Evolutionary conservation across 1,284 basidiomycete species (phyloP).

Genomic region (Leccinum solheimii): DNA sequence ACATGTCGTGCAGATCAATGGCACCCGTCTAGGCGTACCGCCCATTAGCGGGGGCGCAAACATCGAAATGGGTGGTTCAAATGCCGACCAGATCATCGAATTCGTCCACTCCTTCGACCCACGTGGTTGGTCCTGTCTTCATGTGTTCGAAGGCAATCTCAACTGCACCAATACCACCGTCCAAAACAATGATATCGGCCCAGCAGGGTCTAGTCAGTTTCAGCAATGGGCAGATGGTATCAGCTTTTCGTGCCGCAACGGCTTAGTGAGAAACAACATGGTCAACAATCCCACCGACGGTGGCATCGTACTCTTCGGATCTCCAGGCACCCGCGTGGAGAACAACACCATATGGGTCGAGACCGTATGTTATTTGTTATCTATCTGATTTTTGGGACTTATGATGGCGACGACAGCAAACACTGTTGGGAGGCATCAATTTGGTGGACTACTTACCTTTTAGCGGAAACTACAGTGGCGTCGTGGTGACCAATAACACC

Average conservation of each 20-base stretch:
- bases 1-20: slow-evolving; percentile 54
- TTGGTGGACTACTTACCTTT: slow-evolving; percentile 79
- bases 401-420: slow-evolving; percentile 45
- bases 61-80: slow-evolving; percentile 77
- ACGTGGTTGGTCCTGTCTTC: slow-evolving; percentile 74
- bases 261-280: slow-evolving; percentile 69
- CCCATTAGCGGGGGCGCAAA: slow-evolving; percentile 66
- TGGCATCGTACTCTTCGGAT: slow-evolving; percentile 82
- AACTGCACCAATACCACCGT: slow-evolving; percentile 65
- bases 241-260: slow-evolving; percentile 70
- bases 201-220: slow-evolving; percentile 64
- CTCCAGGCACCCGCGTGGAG: slow-evolving; percentile 73
- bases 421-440: slow-evolving; percentile 77
- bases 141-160: slow-evolving; percentile 60
- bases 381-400: neutral
- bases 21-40: slow-evolving; percentile 53
- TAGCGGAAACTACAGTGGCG: slow-evolving; percentile 68
- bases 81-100: slow-evolving; percentile 66
- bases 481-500: slow-evolving; percentile 69
- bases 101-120: slow-evolving; percentile 71
- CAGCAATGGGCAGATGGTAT: slow-evolving; percentile 86
- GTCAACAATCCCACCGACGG: slow-evolving; percentile 78
- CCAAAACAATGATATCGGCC: slow-evolving; percentile 81
- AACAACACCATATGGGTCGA: slow-evolving; percentile 74
- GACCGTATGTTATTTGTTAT: slow-evolving; percentile 43